Evolutionary conservation across 2,329 filamentous ascomycete genomes (phyloP), one percentile per base, ranked within the genome.

Genomic region (Fusarium bulbicola): DNA sequence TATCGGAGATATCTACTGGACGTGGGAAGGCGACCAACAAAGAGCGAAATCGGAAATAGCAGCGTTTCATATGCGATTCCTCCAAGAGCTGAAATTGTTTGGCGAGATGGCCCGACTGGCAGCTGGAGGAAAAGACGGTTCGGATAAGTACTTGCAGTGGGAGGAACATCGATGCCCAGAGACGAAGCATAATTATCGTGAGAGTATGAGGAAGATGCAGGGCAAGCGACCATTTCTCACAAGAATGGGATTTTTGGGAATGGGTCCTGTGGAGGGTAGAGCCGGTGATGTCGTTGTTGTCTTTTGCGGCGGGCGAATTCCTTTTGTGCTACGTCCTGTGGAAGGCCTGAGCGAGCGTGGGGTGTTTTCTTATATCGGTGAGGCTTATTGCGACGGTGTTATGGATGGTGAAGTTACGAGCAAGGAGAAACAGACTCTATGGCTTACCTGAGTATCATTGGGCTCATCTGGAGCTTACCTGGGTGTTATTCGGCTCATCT

Each of bases 31-130:
- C 3, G 37, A 43, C 1, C 10, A 50, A 2, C 37, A 16, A 3
- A 34, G 57, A 24, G 61, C 57, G 1, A 16, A 20, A 7, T 1
- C 26, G 4, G 30, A 39, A 6, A 3, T 37, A 30, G 61, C 11
- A 2, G 6, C 0, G 1, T 43, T 16, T 4, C 32, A 61, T 1
- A 1, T 10, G 1, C 21, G 37, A 11, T 63, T n/a, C 3, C 7
- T 50, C 0, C 8, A 39, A 5, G 43, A 52, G 14, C 61, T 64
- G 0, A 1, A 52, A 3, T 3, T 42, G 0, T 52, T 61, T 3
- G 20, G 26, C 1, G 21, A 45, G 0, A 52, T 61, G 39, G 6
- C 21, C 6, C 21, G 11, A 5, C 13, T 24, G 1, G 21, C 32
- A 30, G 21, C 54, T 21, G 0, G 16, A 0, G 61, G 36, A 12